phyloP scores from a whole-genome alignment of 768 basidiomycete genomes.

The Cystobasidium onofrii region DNA sequence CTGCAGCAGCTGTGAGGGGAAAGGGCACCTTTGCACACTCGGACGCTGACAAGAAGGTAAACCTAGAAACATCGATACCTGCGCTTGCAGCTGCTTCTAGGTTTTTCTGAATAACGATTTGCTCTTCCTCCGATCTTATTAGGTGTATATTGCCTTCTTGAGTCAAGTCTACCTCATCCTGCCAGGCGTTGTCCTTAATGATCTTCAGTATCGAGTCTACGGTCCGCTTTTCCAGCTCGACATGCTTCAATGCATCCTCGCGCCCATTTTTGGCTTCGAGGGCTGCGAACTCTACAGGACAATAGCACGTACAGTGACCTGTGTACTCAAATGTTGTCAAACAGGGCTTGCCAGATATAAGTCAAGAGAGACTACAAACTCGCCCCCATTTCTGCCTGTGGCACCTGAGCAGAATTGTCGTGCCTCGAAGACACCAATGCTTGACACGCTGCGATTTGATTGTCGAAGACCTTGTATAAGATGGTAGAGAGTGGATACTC shows the following conservation, averaged over 20 bases:
- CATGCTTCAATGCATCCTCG: conserved; percentile 54
- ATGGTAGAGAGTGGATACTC: conserved; percentile 66
- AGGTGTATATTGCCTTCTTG: conserved; percentile 54
- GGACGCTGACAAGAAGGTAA: conserved; percentile 51
- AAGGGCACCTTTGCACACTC: conserved; percentile 51
- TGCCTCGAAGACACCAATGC: conserved; percentile 66
- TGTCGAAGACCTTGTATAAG: conserved; percentile 47
- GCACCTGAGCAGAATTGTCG: conserved; percentile 61
- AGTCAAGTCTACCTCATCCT: conserved; percentile 57
- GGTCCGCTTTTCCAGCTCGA: conserved; percentile 57
- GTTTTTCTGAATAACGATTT: conserved; percentile 48
- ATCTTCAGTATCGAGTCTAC: conserved; percentile 51
- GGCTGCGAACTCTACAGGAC: conserved; percentile 47
- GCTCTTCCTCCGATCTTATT: conserved; percentile 52
- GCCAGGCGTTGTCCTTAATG: conserved; percentile 50
- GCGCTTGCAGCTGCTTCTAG: conserved; percentile 54
- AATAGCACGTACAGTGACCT: conserved; percentile 25
- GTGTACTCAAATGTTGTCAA: conserved; percentile 58
- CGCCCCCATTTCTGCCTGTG: conserved; percentile 38
- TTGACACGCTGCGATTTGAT: conserved; percentile 45
- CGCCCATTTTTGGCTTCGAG: conserved; percentile 49
- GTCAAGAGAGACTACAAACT: conserved; percentile 14
- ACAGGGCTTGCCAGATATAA: conserved; percentile 70
- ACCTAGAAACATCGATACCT: conserved; percentile 50
- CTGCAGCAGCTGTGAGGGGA: too few species aligned